Evolutionary conservation across 805 yeast genomes (phyloP).

Genomic region (Schizosaccharomyces cryophilus): DNA sequence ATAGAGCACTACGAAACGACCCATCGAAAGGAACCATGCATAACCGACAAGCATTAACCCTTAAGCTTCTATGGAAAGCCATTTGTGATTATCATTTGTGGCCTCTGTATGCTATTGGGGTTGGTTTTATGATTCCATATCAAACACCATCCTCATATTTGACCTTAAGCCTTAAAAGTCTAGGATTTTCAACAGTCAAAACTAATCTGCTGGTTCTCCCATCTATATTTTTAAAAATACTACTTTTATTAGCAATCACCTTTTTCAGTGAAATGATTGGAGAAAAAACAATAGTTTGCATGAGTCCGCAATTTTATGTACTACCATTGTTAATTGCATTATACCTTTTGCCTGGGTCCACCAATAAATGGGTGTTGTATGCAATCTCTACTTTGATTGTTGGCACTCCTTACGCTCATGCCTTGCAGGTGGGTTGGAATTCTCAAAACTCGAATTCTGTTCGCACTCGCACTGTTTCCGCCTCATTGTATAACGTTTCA

Average conservation of each 20-base stretch:
- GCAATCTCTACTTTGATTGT: conserved; percentile 13
- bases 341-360: conserved; percentile 3
- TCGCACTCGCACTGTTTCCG: conserved; percentile 34
- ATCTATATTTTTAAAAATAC: conserved; percentile 10
- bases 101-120: conserved; percentile 28
- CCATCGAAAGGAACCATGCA: conserved; percentile 41
- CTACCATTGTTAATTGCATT: conserved; percentile 11
- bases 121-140: conserved; percentile 19
- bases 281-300: conserved; percentile 7
- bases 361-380: conserved; percentile 8
- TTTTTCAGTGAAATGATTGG: conserved; percentile 8
- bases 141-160: conserved; percentile 21
- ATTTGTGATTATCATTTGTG: conserved; percentile 27
- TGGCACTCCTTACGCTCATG: conserved; percentile 27
- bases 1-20: conserved; percentile 36
- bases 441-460: conserved; percentile 40
- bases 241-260: conserved; percentile 10
- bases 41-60: conserved; percentile 28
- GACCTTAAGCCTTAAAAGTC: conserved; percentile 22
- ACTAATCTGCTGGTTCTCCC: conserved; percentile 33
- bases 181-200: conserved; percentile 28
- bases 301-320: conserved; percentile 7
- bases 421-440: conserved; percentile 34
- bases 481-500: conserved; percentile 40
- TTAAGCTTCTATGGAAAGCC: conserved; percentile 19